A percentile compares a stretch with the other conserved stretches of the same genome.
Evolutionary conservation across 2,329 filamentous ascomycete genomes (phyloP).

Genomic region (Onygena corvina): DNA sequence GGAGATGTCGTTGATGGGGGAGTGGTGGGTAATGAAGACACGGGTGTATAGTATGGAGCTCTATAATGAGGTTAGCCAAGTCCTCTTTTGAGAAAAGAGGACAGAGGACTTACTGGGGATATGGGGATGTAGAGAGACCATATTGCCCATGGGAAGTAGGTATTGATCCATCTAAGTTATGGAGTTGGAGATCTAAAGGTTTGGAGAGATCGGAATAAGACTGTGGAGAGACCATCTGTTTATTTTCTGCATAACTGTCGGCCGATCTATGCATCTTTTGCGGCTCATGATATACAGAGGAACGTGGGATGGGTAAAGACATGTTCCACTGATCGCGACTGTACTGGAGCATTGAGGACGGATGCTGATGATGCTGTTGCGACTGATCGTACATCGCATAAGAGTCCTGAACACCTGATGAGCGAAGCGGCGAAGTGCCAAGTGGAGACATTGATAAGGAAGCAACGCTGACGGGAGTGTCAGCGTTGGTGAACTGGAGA

Average conservation of each 20-base stretch:
- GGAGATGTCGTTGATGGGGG: not conserved
- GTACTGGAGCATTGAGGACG: not conserved
- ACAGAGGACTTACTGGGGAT: not conserved
- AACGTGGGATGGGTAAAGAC: not conserved
- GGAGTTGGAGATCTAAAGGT: not conserved
- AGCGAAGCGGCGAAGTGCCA: not conserved
- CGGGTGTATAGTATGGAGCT: constrained; percentile 3
- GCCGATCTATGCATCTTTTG: not conserved
- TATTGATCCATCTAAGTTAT: not conserved
- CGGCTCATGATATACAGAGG: not conserved
- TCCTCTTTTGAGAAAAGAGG: not conserved
- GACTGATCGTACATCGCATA: constrained; percentile 2
- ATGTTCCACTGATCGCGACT: not conserved
- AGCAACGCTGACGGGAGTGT: constrained; percentile 1
- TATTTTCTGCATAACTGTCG: not conserved
- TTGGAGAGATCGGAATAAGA: not conserved
- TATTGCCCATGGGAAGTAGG: not conserved
- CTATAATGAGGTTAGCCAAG: not conserved
- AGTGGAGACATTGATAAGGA: constrained; percentile 7
- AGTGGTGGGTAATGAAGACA: constrained; percentile 2
- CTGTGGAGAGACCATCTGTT: not conserved
- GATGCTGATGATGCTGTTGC: constrained; percentile 9
- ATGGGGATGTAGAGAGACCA: not conserved
- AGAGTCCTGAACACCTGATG: not conserved
- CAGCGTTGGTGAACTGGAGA: not conserved